phyloP scores from a whole-genome alignment of 345 rosid species.

The Eucalyptus dawsonii region DNA sequence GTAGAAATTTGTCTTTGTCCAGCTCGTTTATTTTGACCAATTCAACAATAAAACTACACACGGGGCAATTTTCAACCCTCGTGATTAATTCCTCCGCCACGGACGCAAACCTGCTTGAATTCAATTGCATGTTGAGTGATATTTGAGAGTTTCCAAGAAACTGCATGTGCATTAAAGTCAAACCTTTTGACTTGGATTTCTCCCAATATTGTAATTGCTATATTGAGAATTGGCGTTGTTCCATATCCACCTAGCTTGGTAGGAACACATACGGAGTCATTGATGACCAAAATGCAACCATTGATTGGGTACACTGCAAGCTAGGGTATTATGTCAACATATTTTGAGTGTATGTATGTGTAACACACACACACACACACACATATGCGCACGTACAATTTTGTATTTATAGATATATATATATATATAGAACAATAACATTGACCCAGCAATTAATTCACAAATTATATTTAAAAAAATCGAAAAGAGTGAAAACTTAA shows the following conservation, averaged over 20 bases:
- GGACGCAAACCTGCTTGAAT: neutral
- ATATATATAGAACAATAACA: neutral
- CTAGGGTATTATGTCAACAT: neutral
- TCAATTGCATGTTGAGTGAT: neutral
- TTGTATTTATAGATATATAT: neutral
- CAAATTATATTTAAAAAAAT: neutral
- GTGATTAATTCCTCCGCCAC: neutral
- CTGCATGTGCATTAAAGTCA: neutral
- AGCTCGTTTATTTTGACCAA: neutral
- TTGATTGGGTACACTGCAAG: neutral
- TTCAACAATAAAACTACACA: neutral
- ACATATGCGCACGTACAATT: neutral
- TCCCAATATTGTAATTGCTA: neutral
- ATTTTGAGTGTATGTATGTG: neutral
- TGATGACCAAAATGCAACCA: neutral
- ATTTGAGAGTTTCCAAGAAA: neutral
- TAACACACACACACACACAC: too few species aligned
- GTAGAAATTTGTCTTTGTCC: neutral
- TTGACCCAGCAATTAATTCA: neutral
- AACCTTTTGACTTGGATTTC: neutral
- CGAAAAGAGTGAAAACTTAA: neutral
- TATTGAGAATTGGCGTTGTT: neutral
- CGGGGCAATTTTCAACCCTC: neutral
- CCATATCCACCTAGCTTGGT: neutral
- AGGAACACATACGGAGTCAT: neutral